phyloP scores from a whole-genome alignment of 352 stramenopile species.

The Phytophthora ramorum region DNA sequence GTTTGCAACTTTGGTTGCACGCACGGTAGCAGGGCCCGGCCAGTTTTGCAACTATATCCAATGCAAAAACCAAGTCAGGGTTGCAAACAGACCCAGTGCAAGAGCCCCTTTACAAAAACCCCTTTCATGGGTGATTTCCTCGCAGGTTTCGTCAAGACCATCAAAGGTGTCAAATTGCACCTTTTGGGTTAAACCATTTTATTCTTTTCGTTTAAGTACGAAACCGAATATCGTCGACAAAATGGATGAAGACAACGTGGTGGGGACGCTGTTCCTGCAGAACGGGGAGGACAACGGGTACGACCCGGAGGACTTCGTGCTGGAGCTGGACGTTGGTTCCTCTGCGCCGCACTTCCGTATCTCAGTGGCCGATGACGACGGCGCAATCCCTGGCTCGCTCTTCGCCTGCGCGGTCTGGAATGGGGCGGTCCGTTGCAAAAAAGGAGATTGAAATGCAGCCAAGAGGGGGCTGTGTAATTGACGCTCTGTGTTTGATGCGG shows the following conservation, averaged over 20 bases:
- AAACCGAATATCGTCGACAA: neutral
- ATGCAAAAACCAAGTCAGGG: no score
- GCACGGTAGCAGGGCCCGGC: no score
- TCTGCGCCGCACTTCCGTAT: slow-evolving; percentile 40
- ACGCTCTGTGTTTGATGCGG: slow-evolving; percentile 3
- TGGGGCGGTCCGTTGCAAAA: slow-evolving; percentile 36
- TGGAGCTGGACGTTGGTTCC: slow-evolving; percentile 38
- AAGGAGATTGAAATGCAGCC: neutral
- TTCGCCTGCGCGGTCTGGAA: slow-evolving; percentile 62
- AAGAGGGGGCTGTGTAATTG: slow-evolving; percentile 1
- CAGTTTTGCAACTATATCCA: no score
- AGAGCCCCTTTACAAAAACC: no score
- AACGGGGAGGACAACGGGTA: slow-evolving; percentile 52
- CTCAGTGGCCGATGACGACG: slow-evolving; percentile 55
- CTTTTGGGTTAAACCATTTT: no score
- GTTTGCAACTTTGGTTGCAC: no score
- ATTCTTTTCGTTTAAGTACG: no score
- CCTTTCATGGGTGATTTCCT: no score
- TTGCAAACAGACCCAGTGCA: no score
- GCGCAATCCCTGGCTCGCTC: slow-evolving; percentile 53
- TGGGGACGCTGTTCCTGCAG: slow-evolving; percentile 44
- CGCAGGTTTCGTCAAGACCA: no score
- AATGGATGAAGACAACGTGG: slow-evolving; percentile 43
- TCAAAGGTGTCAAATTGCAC: no score
- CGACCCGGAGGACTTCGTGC: slow-evolving; percentile 47